A percentile compares a stretch with the other conserved stretches of the same genome.
phyloP scores from a whole-genome alignment of 2,329 filamentous ascomycete species.

The Colletotrichum incanum region DNA sequence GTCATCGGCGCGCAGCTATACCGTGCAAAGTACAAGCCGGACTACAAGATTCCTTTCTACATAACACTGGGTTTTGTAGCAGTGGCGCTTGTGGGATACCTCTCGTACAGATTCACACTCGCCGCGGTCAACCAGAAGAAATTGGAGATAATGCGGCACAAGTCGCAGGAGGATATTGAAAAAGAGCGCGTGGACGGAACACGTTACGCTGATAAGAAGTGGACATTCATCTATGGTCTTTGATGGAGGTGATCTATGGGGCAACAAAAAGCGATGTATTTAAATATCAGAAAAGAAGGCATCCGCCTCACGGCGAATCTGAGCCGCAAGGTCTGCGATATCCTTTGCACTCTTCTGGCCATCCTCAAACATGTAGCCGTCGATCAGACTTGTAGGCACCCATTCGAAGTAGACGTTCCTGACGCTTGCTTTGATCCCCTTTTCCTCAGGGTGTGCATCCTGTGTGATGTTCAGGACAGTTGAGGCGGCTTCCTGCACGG shows the following conservation, averaged over 20 bases:
- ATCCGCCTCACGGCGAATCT: conserved; percentile 55
- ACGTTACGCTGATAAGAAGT: conserved; percentile 50
- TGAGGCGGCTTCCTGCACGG: conserved; percentile 7
- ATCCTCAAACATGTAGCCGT: conserved; percentile 70
- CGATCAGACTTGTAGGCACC: conserved; percentile 66
- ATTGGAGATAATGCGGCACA: conserved; percentile 42
- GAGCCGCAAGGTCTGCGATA: conserved; percentile 58
- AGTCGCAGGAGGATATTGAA: conserved; percentile 46
- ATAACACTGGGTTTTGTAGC: conserved; percentile 51
- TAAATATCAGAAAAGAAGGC: conserved; percentile 62
- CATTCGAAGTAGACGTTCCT: conserved; percentile 74
- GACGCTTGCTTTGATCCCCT: conserved; percentile 47
- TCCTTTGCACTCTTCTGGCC: conserved; percentile 59
- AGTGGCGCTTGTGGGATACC: conserved; percentile 50
- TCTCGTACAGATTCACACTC: conserved; percentile 50
- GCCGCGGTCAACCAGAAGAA: conserved; percentile 48
- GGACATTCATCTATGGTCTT: conserved; percentile 50
- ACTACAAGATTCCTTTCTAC: conserved; percentile 52
- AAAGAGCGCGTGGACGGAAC: conserved; percentile 44
- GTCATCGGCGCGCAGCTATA: conserved; percentile 51
- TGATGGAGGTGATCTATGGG: conserved; percentile 29
- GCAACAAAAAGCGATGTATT: not conserved
- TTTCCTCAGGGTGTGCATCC: not conserved
- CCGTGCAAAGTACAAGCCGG: conserved; percentile 50
- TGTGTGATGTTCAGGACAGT: conserved; percentile 40